These are phyloP conservation scores for Lantana camara DNA, from an alignment of 257 asterid species.

Conservation along the genomic window DNA sequence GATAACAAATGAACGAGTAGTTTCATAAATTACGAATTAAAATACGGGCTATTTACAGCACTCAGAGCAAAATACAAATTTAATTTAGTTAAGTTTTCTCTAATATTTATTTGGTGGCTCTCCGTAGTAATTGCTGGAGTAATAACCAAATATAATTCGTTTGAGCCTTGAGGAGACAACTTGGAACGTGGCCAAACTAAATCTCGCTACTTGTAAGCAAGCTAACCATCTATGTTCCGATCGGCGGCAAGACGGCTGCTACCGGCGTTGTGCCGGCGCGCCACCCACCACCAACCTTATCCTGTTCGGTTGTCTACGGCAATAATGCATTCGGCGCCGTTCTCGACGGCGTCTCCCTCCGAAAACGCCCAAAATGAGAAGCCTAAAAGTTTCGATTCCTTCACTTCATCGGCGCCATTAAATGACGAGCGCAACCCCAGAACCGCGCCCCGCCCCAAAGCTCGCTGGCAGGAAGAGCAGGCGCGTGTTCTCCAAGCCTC, in stretches of 20 bases:
- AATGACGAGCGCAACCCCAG: slow-evolving; percentile 39
- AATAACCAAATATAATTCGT: too few relatives aligned
- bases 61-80: too few relatives aligned
- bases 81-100: too few relatives aligned
- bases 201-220: background rate
- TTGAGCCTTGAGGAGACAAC: background rate
- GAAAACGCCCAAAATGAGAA: slow-evolving; percentile 39
- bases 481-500: slow-evolving; percentile 86
- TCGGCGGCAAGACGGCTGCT: slow-evolving; percentile 60
- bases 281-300: slow-evolving; percentile 17
- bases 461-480: slow-evolving; percentile 74
- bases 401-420: slow-evolving; percentile 20
- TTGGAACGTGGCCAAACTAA: slow-evolving; percentile 26
- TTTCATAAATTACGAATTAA: too few relatives aligned
- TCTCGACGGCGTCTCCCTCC: slow-evolving; percentile 42
- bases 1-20: too few relatives aligned
- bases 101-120: too few relatives aligned
- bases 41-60: too few relatives aligned
- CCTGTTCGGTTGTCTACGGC: slow-evolving; percentile 27
- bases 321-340: slow-evolving; percentile 29
- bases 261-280: slow-evolving; percentile 48
- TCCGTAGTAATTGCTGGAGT: too few relatives aligned
- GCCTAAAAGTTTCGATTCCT: slow-evolving; percentile 33
- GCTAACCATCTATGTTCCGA: slow-evolving; percentile 44
- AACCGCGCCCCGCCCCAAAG: slow-evolving; percentile 39